Conservation (phyloP, 108 stramenopile species). For the Skeletonema grethae region DNA sequence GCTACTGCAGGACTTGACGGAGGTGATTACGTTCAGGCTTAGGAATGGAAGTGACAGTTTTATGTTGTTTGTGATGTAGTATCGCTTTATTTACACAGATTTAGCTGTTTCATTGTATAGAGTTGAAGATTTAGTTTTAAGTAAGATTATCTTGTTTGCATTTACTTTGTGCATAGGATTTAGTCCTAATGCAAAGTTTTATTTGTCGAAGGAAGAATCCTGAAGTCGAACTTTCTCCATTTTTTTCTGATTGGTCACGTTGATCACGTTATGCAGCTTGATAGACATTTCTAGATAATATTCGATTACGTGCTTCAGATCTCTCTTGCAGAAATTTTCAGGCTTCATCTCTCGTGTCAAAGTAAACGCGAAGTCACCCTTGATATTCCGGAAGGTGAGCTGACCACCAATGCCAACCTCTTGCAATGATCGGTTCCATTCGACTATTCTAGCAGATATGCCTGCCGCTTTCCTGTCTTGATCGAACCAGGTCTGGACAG, state of each 20-base stretch:
- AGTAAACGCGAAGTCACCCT: constrained; percentile 25
- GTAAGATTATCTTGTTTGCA: too few relatives aligned
- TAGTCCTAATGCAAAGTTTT: background rate
- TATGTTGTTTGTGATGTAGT: background rate
- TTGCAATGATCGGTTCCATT: constrained; percentile 39
- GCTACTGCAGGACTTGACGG: constrained; percentile 16
- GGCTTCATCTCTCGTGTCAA: constrained; percentile 21
- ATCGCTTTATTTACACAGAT: background rate
- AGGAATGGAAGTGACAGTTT: background rate
- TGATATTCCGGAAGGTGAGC: constrained; percentile 28
- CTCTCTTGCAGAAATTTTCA: constrained; percentile 24
- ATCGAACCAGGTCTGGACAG: constrained; percentile 27
- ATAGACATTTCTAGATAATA: constrained; percentile 47
- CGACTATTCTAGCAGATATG: constrained; percentile 31
- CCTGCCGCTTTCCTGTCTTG: constrained; percentile 33
- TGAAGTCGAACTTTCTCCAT: constrained; percentile 41
- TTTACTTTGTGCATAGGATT: background rate
- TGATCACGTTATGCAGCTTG: constrained; percentile 47
- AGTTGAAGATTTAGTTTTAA: too few relatives aligned
- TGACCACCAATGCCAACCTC: constrained; percentile 27
- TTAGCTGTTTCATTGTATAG: background rate
- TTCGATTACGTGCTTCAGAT: constrained; percentile 33
- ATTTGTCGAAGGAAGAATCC: background rate
- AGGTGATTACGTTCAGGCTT: constrained; percentile 4
- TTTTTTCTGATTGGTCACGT: constrained; percentile 22